phyloP scores from a whole-genome alignment of 1,284 basidiomycete species.

The Cutaneotrichosporon mucoides region DNA sequence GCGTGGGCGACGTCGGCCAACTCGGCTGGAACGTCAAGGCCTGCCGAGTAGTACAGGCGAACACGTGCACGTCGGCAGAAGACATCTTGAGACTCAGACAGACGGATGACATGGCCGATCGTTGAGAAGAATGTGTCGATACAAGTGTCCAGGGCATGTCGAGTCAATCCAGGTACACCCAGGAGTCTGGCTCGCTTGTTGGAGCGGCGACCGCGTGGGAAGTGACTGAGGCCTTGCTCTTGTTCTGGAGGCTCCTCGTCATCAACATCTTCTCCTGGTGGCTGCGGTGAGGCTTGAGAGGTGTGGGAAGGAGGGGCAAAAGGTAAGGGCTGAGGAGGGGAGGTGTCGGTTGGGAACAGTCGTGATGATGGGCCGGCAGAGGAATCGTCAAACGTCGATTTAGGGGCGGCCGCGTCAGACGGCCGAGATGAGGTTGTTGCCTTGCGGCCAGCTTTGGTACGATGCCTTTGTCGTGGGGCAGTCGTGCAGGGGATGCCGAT shows the following conservation, averaged over 20 bases:
- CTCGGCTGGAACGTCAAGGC: conserved; percentile 8
- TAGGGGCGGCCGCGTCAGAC: neutral
- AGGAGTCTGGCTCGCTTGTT: conserved; percentile 1
- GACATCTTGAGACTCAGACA: neutral
- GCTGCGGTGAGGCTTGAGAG: neutral
- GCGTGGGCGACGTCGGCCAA: conserved; percentile 3
- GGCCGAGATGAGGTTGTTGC: neutral
- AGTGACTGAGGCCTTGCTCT: neutral
- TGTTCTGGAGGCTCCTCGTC: neutral
- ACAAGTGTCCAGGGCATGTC: conserved; percentile 9
- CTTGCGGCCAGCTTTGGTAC: conserved; percentile 4
- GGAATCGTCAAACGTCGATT: neutral
- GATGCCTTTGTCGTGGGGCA: conserved; percentile 4
- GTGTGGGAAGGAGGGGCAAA: no score
- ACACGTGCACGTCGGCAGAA: conserved; percentile 7
- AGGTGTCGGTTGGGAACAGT: neutral
- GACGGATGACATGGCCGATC: conserved; percentile 5
- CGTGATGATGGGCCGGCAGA: neutral
- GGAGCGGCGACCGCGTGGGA: neutral
- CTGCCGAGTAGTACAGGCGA: conserved; percentile 5
- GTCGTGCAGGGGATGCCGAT: conserved; percentile 9
- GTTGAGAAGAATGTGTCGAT: conserved; percentile 9
- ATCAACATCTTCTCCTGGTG: no score
- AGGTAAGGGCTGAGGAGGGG: neutral
- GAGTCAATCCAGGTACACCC: conserved; percentile 7